These are phyloP conservation scores for Blumeria graminis DNA, from an alignment of 2,329 filamentous ascomycete species.

Conservation along the genomic window DNA sequence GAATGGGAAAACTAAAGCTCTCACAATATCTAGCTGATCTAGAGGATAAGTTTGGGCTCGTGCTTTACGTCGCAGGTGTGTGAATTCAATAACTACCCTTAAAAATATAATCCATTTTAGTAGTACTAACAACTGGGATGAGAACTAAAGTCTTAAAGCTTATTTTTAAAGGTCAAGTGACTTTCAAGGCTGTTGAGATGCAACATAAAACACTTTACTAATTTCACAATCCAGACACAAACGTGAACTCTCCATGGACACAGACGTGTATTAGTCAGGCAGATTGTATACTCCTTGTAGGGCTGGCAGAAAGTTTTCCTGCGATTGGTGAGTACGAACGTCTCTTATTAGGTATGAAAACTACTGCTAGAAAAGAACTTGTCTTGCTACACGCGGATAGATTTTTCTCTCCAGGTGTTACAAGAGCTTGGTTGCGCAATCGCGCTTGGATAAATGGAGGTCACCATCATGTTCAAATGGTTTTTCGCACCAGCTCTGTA, in stretches of 20 bases:
- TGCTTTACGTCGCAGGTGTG: constrained; percentile 72
- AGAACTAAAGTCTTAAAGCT: too few relatives aligned
- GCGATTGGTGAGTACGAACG: constrained; percentile 89
- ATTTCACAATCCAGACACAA: constrained; percentile 40
- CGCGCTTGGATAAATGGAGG: constrained; percentile 95
- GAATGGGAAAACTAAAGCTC: constrained; percentile 88
- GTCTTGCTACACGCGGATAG: constrained; percentile 75
- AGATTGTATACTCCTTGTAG: constrained; percentile 84
- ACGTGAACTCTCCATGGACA: constrained; percentile 92
- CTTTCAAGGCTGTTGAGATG: too few relatives aligned
- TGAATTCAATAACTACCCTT: constrained; percentile 3
- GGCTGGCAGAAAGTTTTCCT: constrained; percentile 70
- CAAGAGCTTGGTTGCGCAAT: constrained; percentile 72
- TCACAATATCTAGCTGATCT: constrained; percentile 90
- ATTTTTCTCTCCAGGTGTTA: constrained; percentile 65
- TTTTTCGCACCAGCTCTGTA: constrained; percentile 51
- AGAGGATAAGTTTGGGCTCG: constrained; percentile 89
- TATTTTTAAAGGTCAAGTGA: too few relatives aligned
- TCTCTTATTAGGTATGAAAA: constrained; percentile 91
- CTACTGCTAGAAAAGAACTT: constrained; percentile 78
- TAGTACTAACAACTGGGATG: too few relatives aligned
- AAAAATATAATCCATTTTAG: too few relatives aligned
- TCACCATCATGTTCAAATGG: constrained; percentile 95
- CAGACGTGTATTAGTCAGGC: constrained; percentile 94
- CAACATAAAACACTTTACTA: too few relatives aligned